These are phyloP conservation scores for Colletotrichum ledebouriae DNA, from an alignment of 2,329 filamentous ascomycete species.

Conservation along the genomic window DNA sequence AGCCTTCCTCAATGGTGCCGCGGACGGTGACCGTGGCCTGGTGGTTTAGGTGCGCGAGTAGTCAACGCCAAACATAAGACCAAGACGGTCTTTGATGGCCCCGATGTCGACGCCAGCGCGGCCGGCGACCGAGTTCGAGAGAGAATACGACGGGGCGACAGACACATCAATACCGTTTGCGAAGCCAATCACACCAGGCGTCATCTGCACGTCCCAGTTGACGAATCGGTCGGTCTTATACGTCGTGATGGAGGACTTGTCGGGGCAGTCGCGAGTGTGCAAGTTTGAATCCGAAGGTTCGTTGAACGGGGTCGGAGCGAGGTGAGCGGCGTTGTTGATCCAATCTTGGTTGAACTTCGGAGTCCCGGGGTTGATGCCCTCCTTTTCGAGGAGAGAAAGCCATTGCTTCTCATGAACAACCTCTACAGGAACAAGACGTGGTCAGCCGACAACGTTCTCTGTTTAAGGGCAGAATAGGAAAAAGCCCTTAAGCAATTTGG, in stretches of 20 bases:
- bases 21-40: constrained; percentile 14
- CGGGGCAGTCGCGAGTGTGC: constrained; percentile 11
- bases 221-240: constrained; percentile 23
- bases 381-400: not conserved
- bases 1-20: constrained; percentile 10
- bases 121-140: constrained; percentile 8
- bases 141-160: constrained; percentile 10
- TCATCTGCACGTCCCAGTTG: constrained; percentile 39
- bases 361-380: constrained; percentile 5
- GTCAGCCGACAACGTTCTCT: not conserved
- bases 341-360: constrained; percentile 16
- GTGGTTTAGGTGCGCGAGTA: constrained; percentile 30
- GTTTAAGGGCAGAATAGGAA: too few relatives aligned
- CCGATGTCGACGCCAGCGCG: constrained; percentile 18
- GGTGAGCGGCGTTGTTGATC: not conserved
- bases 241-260: constrained; percentile 9
- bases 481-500: too few relatives aligned
- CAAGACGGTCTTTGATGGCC: constrained; percentile 16
- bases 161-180: constrained; percentile 25
- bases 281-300: constrained; percentile 1
- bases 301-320: not conserved
- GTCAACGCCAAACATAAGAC: constrained; percentile 9
- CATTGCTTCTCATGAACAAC: constrained; percentile 16
- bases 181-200: constrained; percentile 20
- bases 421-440: not conserved